A percentile compares a stretch with the other conserved stretches of the same genome.
Evolutionary conservation across 257 asterid species (phyloP).

Genomic region (Capsicum pubescens): DNA sequence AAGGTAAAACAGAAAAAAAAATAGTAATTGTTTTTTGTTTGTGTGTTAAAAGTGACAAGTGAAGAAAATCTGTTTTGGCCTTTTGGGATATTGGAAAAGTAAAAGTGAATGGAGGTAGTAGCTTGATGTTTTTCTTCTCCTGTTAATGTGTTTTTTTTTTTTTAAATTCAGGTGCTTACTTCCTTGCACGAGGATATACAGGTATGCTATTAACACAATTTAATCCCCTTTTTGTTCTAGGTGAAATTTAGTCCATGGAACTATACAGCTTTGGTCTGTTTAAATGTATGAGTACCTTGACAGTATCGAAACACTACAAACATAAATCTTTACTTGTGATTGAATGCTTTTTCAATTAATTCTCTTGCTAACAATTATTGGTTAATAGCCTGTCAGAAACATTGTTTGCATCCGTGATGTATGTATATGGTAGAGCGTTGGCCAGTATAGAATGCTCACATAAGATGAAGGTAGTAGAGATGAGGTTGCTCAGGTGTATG

Average conservation of each 20-base stretch:
- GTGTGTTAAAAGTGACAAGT: too few species aligned
- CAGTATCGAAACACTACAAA: not conserved
- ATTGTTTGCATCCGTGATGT: not conserved
- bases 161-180: conserved; percentile 54
- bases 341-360: not conserved
- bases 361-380: not conserved
- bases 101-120: too few species aligned
- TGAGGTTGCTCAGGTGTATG: not conserved
- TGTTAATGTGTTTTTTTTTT: not conserved
- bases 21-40: too few species aligned
- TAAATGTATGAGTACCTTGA: not conserved
- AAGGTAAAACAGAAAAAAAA: too few species aligned
- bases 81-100: too few species aligned
- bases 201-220: conserved; percentile 46
- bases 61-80: too few species aligned
- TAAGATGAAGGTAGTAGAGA: not conserved
- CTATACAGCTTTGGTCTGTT: not conserved
- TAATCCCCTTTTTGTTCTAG: conserved; percentile 11
- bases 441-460: too few species aligned
- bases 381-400: not conserved
- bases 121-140: not conserved
- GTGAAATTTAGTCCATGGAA: conserved; percentile 15
- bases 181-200: conserved; percentile 60
- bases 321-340: not conserved
- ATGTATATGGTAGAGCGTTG: too few species aligned